Base-by-base conservation (phyloP, 2,329 filamentous ascomycete species). In the Sporothrix inflata region DNA sequence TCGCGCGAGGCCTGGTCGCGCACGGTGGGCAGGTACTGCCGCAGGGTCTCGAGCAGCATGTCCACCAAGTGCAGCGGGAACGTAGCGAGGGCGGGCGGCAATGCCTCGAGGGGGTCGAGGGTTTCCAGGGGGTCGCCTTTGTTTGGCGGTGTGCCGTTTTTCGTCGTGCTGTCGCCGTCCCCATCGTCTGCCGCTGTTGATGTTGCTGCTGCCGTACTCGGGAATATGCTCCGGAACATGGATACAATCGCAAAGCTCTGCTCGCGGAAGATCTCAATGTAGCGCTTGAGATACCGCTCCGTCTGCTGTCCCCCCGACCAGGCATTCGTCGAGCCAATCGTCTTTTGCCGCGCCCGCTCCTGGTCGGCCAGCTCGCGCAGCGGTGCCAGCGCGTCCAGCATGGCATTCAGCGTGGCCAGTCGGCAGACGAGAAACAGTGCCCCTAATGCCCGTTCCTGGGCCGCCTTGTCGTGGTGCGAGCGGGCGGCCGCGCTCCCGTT, bases 211-310 rank as follows among this genome's bases (percentile, higher is more conserved):
- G 7, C 60, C 7, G n/a, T 21, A 0, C n/a, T n/a, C n/a, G 92
- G 90, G 78, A 97, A 97, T 71, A 98, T 94, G 77, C 92, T 96
- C 77, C 91, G 93, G 81, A 97, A 98, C 87, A 98, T 94, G 73
- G 94, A 97, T 38, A 98, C 90, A 73, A 98, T 97, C 57, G 91
- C 92, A 80, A 99, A 99, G 79, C 93, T 97, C 81, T 99, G 96
- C 81, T 99, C 96, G 69, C 96, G 92, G 80, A 98, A 98, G 38
- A 99, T 94, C 79, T 99, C 96, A 77, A 99, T 93, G 81, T 97
- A 99, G 65, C 94, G 89, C 81, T 98, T 99, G 57, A 99, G 84
- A 78, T 94, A 99, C 69, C 94, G 88, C 80, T 98, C 96, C 0
- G 94, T 98, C 80, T 98, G 96, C 78, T 97, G 94, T 0, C 95